phyloP scores from a whole-genome alignment of 768 basidiomycete species.

The Termitomyces sp. region DNA sequence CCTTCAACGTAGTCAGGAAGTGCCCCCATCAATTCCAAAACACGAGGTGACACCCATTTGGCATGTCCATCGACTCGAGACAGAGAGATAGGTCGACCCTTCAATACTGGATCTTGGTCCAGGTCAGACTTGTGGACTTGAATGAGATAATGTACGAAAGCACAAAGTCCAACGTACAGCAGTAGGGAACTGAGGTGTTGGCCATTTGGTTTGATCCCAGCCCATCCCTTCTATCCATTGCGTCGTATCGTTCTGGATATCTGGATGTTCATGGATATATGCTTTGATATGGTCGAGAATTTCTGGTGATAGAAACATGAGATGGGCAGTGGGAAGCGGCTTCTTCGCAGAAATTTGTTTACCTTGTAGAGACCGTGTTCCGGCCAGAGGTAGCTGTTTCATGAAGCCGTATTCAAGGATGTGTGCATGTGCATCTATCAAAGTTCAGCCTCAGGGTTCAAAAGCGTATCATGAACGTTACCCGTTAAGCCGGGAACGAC shows the following conservation, averaged over 20 bases:
- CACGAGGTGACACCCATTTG: conserved; percentile 74
- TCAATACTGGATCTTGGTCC: conserved; percentile 60
- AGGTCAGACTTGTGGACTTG: conserved; percentile 54
- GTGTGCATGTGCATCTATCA: conserved; percentile 75
- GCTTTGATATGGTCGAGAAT: conserved; percentile 53
- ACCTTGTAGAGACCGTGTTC: conserved; percentile 57
- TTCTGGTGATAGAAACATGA: conserved; percentile 31
- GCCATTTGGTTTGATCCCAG: conserved; percentile 91
- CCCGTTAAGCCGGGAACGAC: conserved; percentile 74
- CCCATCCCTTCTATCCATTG: conserved; percentile 84
- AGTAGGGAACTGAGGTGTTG: conserved; percentile 56
- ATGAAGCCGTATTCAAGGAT: conserved; percentile 70
- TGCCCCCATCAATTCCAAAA: conserved; percentile 56
- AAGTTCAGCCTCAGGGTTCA: neutral
- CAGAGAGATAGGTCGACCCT: conserved; percentile 66
- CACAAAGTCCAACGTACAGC: conserved; percentile 39
- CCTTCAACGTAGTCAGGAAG: conserved; percentile 65
- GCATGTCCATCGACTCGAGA: conserved; percentile 81
- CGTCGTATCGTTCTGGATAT: conserved; percentile 42
- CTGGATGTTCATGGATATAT: conserved; percentile 54
- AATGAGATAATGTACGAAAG: neutral
- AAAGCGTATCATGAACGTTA: conserved; percentile 16
- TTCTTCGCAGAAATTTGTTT: neutral
- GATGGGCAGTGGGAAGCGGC: neutral
- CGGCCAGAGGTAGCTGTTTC: conserved; percentile 57